phyloP scores from a whole-genome alignment of 768 basidiomycete genomes.

The Boletus subcaerulescens region DNA sequence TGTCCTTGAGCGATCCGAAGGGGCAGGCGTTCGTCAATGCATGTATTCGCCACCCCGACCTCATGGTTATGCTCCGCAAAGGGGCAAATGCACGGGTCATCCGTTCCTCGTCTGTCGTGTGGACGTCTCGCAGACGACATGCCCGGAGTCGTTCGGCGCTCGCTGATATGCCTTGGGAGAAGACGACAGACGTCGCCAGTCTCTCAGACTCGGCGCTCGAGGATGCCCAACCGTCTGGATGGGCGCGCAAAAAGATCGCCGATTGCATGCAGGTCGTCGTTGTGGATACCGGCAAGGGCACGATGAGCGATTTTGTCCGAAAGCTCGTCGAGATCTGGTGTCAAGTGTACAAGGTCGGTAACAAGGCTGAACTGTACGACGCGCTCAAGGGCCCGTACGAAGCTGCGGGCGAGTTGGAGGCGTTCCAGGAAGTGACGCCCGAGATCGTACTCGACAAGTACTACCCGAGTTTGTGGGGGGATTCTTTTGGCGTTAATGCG shows the following conservation, averaged over 20 bases:
- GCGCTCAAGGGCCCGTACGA: constrained; percentile 20
- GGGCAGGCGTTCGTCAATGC: constrained; percentile 29
- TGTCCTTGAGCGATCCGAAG: constrained; percentile 29
- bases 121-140: constrained; percentile 28
- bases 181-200: constrained; percentile 13
- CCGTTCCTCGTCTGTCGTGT: constrained; percentile 22
- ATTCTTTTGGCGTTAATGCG: constrained; percentile 1
- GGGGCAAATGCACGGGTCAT: constrained; percentile 27
- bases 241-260: constrained; percentile 10
- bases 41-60: constrained; percentile 30
- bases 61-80: constrained; percentile 33
- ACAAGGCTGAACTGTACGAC: constrained; percentile 19
- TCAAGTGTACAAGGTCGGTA: constrained; percentile 22
- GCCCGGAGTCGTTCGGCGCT: constrained; percentile 29
- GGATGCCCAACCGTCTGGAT: constrained; percentile 22
- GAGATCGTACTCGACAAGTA: constrained; percentile 7
- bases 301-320: constrained; percentile 29
- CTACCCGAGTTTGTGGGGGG: constrained; percentile 29
- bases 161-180: constrained; percentile 24
- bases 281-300: constrained; percentile 26
- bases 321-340: constrained; percentile 30
- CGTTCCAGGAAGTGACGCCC: constrained; percentile 7
- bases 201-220: constrained; percentile 24
- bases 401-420: constrained; percentile 28
- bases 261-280: constrained; percentile 33